phyloP scores from a whole-genome alignment of 1,139 yeast species.

The Kodamaea sp. region DNA sequence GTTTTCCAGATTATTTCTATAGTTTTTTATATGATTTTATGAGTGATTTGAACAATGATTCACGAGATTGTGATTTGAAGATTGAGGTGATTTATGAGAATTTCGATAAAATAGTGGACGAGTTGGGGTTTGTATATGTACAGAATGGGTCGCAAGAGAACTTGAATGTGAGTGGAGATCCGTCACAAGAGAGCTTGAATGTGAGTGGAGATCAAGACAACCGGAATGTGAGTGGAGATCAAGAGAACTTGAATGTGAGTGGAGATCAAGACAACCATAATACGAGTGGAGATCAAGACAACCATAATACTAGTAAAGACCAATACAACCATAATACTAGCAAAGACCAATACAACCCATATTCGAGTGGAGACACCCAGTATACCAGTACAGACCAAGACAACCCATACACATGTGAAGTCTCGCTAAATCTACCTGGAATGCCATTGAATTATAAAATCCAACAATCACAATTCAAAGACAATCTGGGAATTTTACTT shows the following conservation, averaged over 20 bases:
- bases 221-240: not conserved
- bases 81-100: conserved; percentile 55
- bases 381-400: no score
- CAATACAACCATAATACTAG: no score
- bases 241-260: conserved; percentile 3
- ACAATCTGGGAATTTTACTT: conserved; percentile 54
- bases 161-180: no score
- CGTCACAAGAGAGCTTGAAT: no score
- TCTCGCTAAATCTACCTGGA: conserved; percentile 46
- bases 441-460: conserved; percentile 42
- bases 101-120: conserved; percentile 49
- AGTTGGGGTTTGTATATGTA: conserved; percentile 41
- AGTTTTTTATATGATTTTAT: conserved; percentile 68
- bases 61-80: conserved; percentile 46
- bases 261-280: no score
- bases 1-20: conserved; percentile 74
- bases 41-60: conserved; percentile 30
- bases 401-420: conserved; percentile 35
- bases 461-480: conserved; percentile 29
- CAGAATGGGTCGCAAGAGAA: not conserved
- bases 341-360: no score
- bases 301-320: no score
- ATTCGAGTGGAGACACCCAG: no score
- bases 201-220: no score
- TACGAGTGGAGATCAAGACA: no score